Evolutionary conservation across 495 filamentous ascomycete species (phyloP).

Genomic region (Parathielavia appendiculata): DNA sequence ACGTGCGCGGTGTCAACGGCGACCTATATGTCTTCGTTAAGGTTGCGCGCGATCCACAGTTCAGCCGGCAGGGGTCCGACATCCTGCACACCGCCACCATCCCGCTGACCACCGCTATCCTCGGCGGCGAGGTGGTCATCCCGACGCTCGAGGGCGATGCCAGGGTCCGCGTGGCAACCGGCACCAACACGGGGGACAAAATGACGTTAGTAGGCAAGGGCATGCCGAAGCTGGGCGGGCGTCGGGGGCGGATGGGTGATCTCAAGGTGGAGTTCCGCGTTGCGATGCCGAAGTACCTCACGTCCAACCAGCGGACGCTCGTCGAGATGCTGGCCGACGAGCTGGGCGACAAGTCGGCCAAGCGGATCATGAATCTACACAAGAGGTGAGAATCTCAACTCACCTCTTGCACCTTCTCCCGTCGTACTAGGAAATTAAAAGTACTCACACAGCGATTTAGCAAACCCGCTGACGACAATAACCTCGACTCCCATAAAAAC

Average conservation of each 20-base stretch:
- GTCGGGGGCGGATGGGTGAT: constrained; percentile 62
- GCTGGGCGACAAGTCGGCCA: constrained; percentile 85
- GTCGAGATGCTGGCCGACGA: constrained; percentile 95
- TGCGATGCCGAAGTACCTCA: constrained; percentile 87
- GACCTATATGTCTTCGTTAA: constrained; percentile 84
- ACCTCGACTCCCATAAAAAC: constrained; percentile 53
- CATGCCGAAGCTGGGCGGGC: constrained; percentile 70
- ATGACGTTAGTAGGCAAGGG: constrained; percentile 82
- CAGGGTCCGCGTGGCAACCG: constrained; percentile 79
- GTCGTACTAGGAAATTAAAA: not conserved
- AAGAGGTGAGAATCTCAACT: constrained; percentile 26
- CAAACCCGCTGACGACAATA: constrained; percentile 3
- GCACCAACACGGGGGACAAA: constrained; percentile 87
- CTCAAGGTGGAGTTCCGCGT: constrained; percentile 93
- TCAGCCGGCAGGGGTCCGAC: constrained; percentile 78
- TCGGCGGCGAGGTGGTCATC: constrained; percentile 83
- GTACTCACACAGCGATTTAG: constrained; percentile 2
- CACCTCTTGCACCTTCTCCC: not conserved
- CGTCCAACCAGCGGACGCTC: constrained; percentile 80
- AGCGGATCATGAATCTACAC: constrained; percentile 69
- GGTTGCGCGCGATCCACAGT: constrained; percentile 78
- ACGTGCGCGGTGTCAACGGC: constrained; percentile 58
- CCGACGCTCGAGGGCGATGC: constrained; percentile 89
- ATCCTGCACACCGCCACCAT: constrained; percentile 88
- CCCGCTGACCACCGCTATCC: constrained; percentile 84